Conservation (phyloP, 192 early-diverging fungal genomes). For the Umbelopsis ramanniana region DNA sequence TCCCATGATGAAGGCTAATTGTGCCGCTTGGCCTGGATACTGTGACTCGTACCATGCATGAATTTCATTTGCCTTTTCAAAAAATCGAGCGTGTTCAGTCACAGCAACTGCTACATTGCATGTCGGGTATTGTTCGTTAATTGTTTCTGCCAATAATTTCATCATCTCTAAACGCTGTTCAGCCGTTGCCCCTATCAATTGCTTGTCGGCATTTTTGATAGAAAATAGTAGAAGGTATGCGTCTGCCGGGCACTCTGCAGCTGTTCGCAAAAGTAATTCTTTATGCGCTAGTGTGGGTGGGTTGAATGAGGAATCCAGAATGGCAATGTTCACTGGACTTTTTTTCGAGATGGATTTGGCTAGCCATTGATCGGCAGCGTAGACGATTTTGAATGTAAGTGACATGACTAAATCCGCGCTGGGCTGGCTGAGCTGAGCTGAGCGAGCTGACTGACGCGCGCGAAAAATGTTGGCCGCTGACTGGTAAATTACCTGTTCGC, state of each 20-base stretch:
- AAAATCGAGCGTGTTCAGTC: conserved; percentile 64
- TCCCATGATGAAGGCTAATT: conserved; percentile 76
- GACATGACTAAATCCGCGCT: not conserved
- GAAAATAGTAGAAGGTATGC: conserved; percentile 66
- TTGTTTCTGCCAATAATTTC: conserved; percentile 54
- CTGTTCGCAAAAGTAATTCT: conserved; percentile 54
- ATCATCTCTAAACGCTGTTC: conserved; percentile 76
- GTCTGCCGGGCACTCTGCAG: conserved; percentile 31
- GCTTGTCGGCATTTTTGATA: conserved; percentile 74
- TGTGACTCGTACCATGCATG: conserved; percentile 24
- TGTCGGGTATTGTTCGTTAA: conserved; percentile 3
- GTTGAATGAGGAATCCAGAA: conserved; percentile 82
- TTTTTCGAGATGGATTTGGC: not conserved
- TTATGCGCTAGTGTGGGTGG: conserved; percentile 67
- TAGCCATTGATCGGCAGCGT: not conserved
- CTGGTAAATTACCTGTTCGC: not conserved
- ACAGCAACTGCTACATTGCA: conserved; percentile 58
- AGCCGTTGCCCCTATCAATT: conserved; percentile 51
- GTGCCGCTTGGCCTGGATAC: conserved; percentile 28
- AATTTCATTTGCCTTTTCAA: conserved; percentile 67
- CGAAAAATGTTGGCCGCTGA: too few relatives aligned
- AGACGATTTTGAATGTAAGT: conserved; percentile 1
- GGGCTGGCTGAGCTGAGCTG: not conserved
- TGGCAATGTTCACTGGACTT: not conserved
- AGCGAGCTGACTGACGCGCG: too few relatives aligned